These are phyloP conservation scores for Chrysochromulina tobinii DNA, from an alignment of 78 protist genomes.

Conservation along the genomic window DNA sequence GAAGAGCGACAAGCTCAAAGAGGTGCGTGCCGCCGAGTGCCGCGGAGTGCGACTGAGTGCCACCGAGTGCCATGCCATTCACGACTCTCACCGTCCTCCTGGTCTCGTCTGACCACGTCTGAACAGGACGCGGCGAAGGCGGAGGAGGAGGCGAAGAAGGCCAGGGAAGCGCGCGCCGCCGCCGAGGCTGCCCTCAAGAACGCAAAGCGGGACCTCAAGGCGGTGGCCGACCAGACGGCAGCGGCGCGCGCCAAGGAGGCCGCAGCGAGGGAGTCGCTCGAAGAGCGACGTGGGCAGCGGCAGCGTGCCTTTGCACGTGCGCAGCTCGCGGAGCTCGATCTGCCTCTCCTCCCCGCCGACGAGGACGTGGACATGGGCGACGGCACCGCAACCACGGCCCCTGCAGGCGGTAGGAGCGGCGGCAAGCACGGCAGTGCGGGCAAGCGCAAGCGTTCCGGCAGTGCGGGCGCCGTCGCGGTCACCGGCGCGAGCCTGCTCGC, in stretches of 20 bases:
- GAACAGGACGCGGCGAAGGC: neutral
- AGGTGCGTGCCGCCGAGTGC: no score
- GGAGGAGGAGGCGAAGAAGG: neutral
- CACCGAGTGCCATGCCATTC: conserved; percentile 15
- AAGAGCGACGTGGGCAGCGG: neutral
- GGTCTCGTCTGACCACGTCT: no score
- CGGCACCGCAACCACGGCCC: no score
- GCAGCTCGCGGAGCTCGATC: neutral
- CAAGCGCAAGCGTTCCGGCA: no score
- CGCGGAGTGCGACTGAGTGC: no score
- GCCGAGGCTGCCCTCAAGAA: neutral
- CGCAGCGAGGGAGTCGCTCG: neutral
- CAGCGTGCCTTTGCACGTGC: neutral
- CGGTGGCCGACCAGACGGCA: neutral
- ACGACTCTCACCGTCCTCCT: no score
- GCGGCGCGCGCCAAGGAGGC: neutral
- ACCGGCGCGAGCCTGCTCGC: no score
- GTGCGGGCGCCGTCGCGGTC: no score
- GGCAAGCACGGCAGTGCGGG: no score
- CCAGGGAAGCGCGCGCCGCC: no score
- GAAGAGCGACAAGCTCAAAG: neutral
- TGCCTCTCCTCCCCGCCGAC: neutral
- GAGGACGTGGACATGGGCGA: no score
- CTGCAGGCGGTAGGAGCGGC: no score
- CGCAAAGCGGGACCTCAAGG: neutral